Conservation (phyloP, 140 eudicot species). For the Oenanthe javanica region DNA sequence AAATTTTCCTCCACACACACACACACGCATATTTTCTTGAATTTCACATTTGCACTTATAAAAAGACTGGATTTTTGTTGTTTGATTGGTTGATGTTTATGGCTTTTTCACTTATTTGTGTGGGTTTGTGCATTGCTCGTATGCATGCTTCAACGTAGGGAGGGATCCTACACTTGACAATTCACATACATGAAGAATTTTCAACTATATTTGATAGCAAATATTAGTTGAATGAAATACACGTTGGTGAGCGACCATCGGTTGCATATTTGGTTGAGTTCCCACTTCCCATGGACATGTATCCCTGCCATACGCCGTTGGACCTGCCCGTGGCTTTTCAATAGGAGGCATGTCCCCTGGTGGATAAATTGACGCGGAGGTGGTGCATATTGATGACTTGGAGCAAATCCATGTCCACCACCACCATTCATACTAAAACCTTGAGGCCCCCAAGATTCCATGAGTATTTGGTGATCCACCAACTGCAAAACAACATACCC, state of each 20-base stretch:
- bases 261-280: slow-evolving; percentile 32
- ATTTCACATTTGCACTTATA: not conserved
- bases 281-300: slow-evolving; percentile 14
- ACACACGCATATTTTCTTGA: not conserved
- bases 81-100: not conserved
- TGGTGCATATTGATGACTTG: slow-evolving; percentile 29
- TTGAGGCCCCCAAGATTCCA: slow-evolving; percentile 57
- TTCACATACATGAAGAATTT: not conserved
- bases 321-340: slow-evolving; percentile 41
- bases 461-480: slow-evolving; percentile 27
- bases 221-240: not conserved
- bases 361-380: slow-evolving; percentile 62
- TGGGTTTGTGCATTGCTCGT: not conserved
- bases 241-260: slow-evolving; percentile 62
- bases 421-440: slow-evolving; percentile 27
- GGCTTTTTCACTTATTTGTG: not conserved
- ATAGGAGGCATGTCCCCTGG: slow-evolving; percentile 54
- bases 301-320: slow-evolving; percentile 63
- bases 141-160: not conserved
- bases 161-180: not conserved
- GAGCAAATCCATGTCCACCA: slow-evolving; percentile 35
- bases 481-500: not conserved
- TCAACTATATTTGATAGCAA: not conserved
- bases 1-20: not conserved
- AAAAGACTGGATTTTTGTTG: not conserved